A percentile compares a stretch with the other conserved stretches of the same genome.
Evolutionary conservation across 805 yeast species (phyloP).

Genomic region (Pichia pseudocactophila): DNA sequence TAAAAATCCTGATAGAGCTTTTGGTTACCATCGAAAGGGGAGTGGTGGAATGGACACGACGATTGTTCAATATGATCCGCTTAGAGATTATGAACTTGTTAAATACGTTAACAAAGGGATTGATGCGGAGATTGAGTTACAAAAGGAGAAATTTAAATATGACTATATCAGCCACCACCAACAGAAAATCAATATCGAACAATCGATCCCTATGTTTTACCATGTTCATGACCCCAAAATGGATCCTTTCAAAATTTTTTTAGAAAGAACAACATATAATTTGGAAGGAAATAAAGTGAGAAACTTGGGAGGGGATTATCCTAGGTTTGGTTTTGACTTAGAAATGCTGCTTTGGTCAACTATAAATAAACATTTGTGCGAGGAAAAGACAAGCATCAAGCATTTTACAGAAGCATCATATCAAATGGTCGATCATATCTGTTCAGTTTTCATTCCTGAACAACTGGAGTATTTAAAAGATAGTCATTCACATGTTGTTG

Average conservation of each 20-base stretch:
- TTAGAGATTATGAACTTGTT: slow-evolving; percentile 40
- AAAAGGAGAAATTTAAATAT: too few relatives aligned
- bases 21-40: slow-evolving; percentile 35
- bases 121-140: slow-evolving; percentile 6
- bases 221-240: slow-evolving; percentile 64
- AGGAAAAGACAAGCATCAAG: slow-evolving; percentile 12
- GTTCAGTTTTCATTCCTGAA: too few relatives aligned
- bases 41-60: slow-evolving; percentile 45
- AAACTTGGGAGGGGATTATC: slow-evolving; percentile 52
- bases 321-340: slow-evolving; percentile 47
- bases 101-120: slow-evolving; percentile 18
- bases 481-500: too few relatives aligned
- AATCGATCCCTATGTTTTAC: slow-evolving; percentile 38
- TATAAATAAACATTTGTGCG: slow-evolving; percentile 48
- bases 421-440: too few relatives aligned
- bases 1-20: slow-evolving; percentile 32
- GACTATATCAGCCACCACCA: too few relatives aligned
- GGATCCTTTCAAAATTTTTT: slow-evolving; percentile 47
- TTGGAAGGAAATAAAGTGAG: slow-evolving; percentile 36
- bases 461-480: too few relatives aligned
- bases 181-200: slow-evolving; percentile 7
- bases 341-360: slow-evolving; percentile 52
- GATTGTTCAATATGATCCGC: slow-evolving; percentile 49
- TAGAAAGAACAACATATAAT: slow-evolving; percentile 31
- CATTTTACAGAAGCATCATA: too few relatives aligned